Percentiles rank a stretch among this genome's conserved stretches.
Conservation (phyloP, 2,329 filamentous ascomycete species). For the Akanthomyces muscarius region DNA sequence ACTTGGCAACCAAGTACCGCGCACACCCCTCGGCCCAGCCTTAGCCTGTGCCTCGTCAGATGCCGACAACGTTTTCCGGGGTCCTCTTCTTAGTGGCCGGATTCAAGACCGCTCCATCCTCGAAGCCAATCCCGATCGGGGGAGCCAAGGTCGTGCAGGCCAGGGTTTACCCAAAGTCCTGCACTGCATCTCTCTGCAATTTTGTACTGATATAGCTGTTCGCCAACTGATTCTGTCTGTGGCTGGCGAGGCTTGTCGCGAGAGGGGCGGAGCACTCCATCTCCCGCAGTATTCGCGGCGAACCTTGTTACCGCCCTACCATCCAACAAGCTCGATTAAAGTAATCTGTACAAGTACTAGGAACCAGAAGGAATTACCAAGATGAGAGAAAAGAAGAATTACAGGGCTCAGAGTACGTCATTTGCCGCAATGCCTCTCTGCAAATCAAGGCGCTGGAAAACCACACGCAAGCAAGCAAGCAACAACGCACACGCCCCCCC, state of each 20-base stretch:
- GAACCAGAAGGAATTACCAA: neutral
- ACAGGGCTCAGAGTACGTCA: neutral
- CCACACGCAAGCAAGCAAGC: neutral
- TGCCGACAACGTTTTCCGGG: constrained; percentile 12
- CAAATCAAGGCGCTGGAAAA: neutral
- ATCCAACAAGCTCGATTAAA: too few species aligned
- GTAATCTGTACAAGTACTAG: too few species aligned
- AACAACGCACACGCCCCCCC: constrained; percentile 4
- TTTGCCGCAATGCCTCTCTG: neutral
- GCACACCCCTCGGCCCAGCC: neutral
- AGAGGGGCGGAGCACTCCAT: too few species aligned
- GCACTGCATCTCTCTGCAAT: too few species aligned
- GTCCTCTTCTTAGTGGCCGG: constrained; percentile 9
- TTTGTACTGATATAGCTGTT: too few species aligned
- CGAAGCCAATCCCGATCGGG: constrained; percentile 1
- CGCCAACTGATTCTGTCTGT: neutral
- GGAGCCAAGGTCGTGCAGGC: too few species aligned
- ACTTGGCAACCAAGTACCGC: neutral
- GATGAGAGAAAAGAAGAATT: neutral
- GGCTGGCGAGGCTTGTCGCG: too few species aligned
- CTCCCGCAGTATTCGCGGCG: too few species aligned
- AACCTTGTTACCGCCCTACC: too few species aligned
- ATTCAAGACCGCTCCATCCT: neutral
- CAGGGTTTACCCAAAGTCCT: neutral
- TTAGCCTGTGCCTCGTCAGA: constrained; percentile 5